Conservation (phyloP, 2,329 filamentous ascomycete genomes). For the Colletotrichum theobromicola region DNA sequence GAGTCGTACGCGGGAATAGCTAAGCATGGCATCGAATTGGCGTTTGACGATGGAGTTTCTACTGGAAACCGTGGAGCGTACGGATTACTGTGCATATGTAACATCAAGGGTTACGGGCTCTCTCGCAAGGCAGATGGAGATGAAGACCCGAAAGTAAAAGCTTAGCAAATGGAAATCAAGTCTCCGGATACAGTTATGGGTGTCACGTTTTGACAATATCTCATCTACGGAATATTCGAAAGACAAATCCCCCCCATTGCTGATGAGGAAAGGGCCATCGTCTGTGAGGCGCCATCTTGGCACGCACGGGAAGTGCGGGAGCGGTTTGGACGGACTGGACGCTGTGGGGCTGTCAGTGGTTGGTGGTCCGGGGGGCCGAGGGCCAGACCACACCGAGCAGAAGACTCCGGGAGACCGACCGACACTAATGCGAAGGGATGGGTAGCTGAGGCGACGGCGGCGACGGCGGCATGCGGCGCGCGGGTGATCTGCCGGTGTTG, state of each 20-base stretch:
- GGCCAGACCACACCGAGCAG: background rate
- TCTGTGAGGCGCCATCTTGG: background rate
- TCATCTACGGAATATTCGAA: background rate
- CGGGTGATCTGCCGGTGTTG: background rate
- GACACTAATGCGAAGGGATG: background rate
- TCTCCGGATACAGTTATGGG: background rate
- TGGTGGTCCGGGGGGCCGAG: background rate
- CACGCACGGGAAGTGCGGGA: background rate
- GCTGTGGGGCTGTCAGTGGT: background rate
- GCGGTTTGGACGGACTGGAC: background rate
- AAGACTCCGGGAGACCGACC: background rate
- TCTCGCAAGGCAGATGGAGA: background rate
- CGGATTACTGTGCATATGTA: constrained; percentile 5
- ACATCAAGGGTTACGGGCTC: background rate
- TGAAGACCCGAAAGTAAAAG: background rate
- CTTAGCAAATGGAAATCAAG: background rate
- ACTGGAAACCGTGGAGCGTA: background rate
- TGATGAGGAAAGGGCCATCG: background rate
- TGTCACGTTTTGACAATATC: background rate
- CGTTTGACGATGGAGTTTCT: background rate
- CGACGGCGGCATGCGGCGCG: background rate
- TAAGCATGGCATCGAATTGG: background rate
- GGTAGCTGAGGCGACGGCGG: background rate
- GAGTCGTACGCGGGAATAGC: background rate
- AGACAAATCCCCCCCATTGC: background rate